These are phyloP conservation scores for Mitragyna speciosa DNA, from an alignment of 257 asterid genomes.

Conservation along the genomic window DNA sequence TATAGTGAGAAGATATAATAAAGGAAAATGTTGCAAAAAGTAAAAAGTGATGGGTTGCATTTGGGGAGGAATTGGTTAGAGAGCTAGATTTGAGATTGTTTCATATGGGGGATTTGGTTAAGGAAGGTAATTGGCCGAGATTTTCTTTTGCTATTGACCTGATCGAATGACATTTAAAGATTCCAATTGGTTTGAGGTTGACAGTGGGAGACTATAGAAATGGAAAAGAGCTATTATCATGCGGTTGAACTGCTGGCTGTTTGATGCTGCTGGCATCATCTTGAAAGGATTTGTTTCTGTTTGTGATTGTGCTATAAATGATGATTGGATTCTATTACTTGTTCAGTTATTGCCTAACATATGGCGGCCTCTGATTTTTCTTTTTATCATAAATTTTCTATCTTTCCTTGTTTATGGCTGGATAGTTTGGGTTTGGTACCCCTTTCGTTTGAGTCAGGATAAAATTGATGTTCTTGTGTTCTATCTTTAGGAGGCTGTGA, in stretches of 20 bases:
- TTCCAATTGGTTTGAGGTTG: neutral
- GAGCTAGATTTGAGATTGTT: neutral
- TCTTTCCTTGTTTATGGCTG: neutral
- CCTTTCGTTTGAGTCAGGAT: neutral
- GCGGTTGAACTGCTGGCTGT: neutral
- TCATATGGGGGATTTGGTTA: neutral
- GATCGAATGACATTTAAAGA: neutral
- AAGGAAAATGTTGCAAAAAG: neutral
- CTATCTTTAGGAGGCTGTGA: constrained; percentile 34
- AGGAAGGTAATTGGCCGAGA: neutral
- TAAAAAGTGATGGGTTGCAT: neutral
- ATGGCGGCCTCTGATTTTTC: neutral
- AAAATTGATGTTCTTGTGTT: neutral
- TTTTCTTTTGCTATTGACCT: neutral
- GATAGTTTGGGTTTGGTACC: neutral
- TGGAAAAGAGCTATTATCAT: neutral
- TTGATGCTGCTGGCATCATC: neutral
- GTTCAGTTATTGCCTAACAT: neutral
- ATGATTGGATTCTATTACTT: neutral
- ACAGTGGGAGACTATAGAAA: neutral
- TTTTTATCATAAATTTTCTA: neutral
- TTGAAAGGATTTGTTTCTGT: neutral
- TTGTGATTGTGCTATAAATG: neutral
- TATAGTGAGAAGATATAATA: neutral
- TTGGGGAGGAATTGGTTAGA: neutral